A percentile compares a stretch with the other conserved stretches of the same genome.
These are phyloP conservation scores for Lecanosticta acicola DNA, from an alignment of 2,329 filamentous ascomycete species.

Conservation along the genomic window DNA sequence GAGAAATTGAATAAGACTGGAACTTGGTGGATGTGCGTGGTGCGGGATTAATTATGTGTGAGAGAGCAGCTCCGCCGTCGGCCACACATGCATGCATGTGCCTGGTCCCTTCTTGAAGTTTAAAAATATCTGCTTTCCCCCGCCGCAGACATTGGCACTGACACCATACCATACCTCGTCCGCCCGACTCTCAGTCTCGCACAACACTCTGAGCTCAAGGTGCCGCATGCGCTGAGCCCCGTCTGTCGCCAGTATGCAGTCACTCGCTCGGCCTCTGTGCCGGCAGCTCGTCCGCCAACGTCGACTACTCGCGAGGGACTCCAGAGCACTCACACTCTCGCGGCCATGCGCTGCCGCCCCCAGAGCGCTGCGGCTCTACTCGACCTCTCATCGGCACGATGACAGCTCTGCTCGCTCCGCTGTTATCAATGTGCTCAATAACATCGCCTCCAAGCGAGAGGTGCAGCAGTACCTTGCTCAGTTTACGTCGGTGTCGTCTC, in stretches of 20 bases:
- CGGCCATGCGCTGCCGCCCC: constrained; percentile 1
- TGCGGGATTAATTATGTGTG: not conserved
- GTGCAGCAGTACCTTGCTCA: constrained; percentile 96
- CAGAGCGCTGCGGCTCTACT: constrained; percentile 13
- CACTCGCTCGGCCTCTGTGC: constrained; percentile 11
- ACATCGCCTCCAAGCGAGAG: constrained; percentile 92
- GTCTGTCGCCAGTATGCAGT: constrained; percentile 11
- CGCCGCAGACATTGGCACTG: too few species aligned
- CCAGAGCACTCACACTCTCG: constrained; percentile 35
- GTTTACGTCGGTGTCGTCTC: constrained; percentile 92
- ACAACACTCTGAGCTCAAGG: not conserved
- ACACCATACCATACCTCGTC: not conserved
- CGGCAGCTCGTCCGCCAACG: constrained; percentile 9
- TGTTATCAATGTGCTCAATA: constrained; percentile 85
- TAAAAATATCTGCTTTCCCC: too few species aligned
- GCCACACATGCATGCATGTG: not conserved
- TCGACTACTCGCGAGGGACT: constrained; percentile 4
- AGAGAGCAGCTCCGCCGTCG: not conserved
- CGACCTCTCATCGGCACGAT: constrained; percentile 25
- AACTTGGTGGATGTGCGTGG: not conserved
- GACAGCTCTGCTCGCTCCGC: constrained; percentile 67
- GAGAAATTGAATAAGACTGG: too few species aligned
- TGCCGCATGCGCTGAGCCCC: constrained; percentile 7
- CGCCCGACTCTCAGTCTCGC: not conserved
- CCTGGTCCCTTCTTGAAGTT: not conserved